Evolutionary conservation across 768 basidiomycete genomes (phyloP).

Genomic region (Agrocybe chaxingu): DNA sequence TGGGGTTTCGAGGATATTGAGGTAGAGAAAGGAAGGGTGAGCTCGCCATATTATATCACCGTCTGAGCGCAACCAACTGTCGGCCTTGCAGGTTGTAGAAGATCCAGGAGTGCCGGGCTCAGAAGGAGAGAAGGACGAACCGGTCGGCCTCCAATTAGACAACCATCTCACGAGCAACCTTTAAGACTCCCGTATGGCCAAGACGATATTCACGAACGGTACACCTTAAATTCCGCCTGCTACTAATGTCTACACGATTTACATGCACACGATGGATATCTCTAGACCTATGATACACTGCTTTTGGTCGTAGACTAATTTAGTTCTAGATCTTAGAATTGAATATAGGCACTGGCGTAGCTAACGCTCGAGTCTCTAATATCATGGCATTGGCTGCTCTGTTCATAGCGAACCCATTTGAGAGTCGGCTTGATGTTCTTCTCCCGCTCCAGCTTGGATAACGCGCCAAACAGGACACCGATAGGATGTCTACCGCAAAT

Average conservation of each 20-base stretch:
- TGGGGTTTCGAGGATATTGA: constrained; percentile 82
- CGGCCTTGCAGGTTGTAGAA: constrained; percentile 52
- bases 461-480: constrained; percentile 81
- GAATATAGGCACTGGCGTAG: constrained; percentile 89
- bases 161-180: constrained; percentile 31
- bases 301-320: constrained; percentile 1
- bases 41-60: constrained; percentile 11
- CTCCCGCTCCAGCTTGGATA: constrained; percentile 53
- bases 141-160: constrained; percentile 19
- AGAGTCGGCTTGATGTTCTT: constrained; percentile 36
- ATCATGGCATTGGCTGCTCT: constrained; percentile 74
- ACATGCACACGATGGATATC: not conserved
- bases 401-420: constrained; percentile 91
- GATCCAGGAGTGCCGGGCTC: constrained; percentile 70
- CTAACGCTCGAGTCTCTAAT: constrained; percentile 88
- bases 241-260: not conserved
- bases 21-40: constrained; percentile 58
- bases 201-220: not conserved
- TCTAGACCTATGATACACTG: constrained; percentile 7
- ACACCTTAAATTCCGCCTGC: not conserved
- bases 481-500: constrained; percentile 98
- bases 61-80: constrained; percentile 1
- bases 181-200: constrained; percentile 11
- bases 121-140: constrained; percentile 54
- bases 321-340: constrained; percentile 39